These are phyloP conservation scores for Kernera saxatilis DNA, from an alignment of 345 rosid genomes.

Conservation along the genomic window DNA sequence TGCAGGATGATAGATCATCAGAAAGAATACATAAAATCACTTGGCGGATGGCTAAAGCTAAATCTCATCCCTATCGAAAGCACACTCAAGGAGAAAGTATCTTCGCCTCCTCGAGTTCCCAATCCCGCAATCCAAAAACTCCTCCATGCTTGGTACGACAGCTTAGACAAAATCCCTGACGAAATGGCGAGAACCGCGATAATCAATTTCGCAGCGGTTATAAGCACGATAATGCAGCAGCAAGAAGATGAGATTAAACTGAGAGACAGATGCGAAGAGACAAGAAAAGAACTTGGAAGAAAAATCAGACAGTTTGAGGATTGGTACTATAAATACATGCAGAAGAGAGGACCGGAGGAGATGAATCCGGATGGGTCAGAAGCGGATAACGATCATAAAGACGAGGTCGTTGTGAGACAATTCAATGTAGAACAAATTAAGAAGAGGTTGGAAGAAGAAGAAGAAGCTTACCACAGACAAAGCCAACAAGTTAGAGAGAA, in stretches of 20 bases:
- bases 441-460: slow-evolving; percentile 63
- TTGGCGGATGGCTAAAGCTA: slow-evolving; percentile 62
- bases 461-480: slow-evolving; percentile 45
- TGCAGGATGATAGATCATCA: slow-evolving; percentile 65
- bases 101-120: slow-evolving; percentile 72
- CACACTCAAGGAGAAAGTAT: slow-evolving; percentile 79
- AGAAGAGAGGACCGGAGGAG: slow-evolving; percentile 46
- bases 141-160: slow-evolving; percentile 58
- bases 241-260: slow-evolving; percentile 62
- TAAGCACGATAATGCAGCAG: slow-evolving; percentile 53
- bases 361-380: slow-evolving; percentile 41
- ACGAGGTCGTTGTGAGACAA: slow-evolving; percentile 49
- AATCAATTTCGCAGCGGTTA: slow-evolving; percentile 52
- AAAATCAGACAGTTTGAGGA: slow-evolving; percentile 58
- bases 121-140: slow-evolving; percentile 64
- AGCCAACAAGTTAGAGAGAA: slow-evolving; percentile 83
- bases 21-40: slow-evolving; percentile 58
- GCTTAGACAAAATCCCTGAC: slow-evolving; percentile 53
- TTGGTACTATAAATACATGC: slow-evolving; percentile 53
- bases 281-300: slow-evolving; percentile 46
- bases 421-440: slow-evolving; percentile 38
- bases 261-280: slow-evolving; percentile 56
- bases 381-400: slow-evolving; percentile 30
- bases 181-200: slow-evolving; percentile 67
- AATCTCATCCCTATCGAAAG: slow-evolving; percentile 90